Conservation (phyloP, 78 protist species). For the Diacronema lutheri region DNA sequence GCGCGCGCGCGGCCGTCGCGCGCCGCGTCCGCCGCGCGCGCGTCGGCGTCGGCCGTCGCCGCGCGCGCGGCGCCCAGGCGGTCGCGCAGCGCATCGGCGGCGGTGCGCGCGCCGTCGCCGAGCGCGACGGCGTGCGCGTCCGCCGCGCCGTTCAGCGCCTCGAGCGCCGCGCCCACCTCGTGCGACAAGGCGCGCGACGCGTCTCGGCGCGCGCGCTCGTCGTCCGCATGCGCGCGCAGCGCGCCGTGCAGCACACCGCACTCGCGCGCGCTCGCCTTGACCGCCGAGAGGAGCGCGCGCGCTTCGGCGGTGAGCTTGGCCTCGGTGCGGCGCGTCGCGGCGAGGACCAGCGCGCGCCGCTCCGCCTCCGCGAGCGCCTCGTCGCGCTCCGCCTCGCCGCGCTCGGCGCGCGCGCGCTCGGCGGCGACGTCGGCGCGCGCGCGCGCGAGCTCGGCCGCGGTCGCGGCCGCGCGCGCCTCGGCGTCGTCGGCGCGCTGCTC, state of each 20-base stretch:
- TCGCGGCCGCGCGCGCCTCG: background rate
- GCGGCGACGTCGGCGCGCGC: background rate
- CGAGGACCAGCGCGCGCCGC: background rate
- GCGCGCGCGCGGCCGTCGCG: background rate
- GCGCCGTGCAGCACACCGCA: background rate
- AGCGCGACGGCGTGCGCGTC: background rate
- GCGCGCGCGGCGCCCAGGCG: background rate
- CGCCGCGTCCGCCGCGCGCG: background rate
- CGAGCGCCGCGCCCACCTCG: background rate
- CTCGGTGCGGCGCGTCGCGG: background rate
- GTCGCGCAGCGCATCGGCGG: no score
- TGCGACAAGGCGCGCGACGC: background rate
- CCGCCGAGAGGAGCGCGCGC: background rate
- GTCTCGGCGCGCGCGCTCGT: background rate
- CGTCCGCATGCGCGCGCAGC: background rate
- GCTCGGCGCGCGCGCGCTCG: no score
- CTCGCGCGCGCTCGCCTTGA: background rate
- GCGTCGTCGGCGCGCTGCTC: conserved; percentile 6
- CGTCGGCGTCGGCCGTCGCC: background rate
- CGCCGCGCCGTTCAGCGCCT: background rate
- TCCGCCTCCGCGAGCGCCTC: background rate
- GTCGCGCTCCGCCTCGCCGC: background rate
- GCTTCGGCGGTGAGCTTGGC: background rate
- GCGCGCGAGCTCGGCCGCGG: background rate
- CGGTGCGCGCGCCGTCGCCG: background rate